Percentiles rank a stretch among this genome's conserved stretches.
Evolutionary conservation across 192 early-diverging fungal species (phyloP).

Genomic region (Polychytrium aggregatum): DNA sequence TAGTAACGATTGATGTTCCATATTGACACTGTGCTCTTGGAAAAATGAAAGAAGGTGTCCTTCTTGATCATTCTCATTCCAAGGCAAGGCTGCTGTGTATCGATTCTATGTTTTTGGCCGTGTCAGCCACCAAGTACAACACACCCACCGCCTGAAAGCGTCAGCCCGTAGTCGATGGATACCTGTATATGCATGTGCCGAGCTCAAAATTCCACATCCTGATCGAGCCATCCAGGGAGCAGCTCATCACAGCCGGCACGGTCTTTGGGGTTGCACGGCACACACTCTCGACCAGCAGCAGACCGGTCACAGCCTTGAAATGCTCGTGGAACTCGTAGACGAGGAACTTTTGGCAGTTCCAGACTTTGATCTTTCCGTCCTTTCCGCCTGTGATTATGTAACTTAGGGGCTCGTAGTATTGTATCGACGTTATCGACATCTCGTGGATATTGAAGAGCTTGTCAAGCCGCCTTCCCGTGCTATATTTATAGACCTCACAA

Average conservation of each 20-base stretch:
- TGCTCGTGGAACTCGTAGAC: constrained; percentile 23
- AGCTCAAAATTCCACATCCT: constrained; percentile 38
- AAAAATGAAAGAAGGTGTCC: constrained; percentile 16
- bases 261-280: background rate
- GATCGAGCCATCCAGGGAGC: constrained; percentile 23
- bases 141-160: background rate
- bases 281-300: constrained; percentile 9
- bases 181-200: constrained; percentile 22
- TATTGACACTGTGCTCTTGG: constrained; percentile 8
- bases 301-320: constrained; percentile 26
- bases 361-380: constrained; percentile 39
- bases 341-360: constrained; percentile 24
- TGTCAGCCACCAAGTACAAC: too few relatives aligned
- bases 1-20: constrained; percentile 28
- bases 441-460: constrained; percentile 26
- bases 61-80: constrained; percentile 19
- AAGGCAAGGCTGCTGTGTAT: constrained; percentile 12
- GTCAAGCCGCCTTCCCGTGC: constrained; percentile 24
- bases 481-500: constrained; percentile 39
- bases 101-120: too few relatives aligned
- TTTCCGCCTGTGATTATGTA: constrained; percentile 36
- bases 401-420: constrained; percentile 19
- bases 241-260: constrained; percentile 18
- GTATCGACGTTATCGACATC: constrained; percentile 27
- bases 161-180: background rate